Evolutionary conservation across 495 filamentous ascomycete species (phyloP), one percentile per base, ranked within the genome.

Genomic region (Talaromyces ruber): DNA sequence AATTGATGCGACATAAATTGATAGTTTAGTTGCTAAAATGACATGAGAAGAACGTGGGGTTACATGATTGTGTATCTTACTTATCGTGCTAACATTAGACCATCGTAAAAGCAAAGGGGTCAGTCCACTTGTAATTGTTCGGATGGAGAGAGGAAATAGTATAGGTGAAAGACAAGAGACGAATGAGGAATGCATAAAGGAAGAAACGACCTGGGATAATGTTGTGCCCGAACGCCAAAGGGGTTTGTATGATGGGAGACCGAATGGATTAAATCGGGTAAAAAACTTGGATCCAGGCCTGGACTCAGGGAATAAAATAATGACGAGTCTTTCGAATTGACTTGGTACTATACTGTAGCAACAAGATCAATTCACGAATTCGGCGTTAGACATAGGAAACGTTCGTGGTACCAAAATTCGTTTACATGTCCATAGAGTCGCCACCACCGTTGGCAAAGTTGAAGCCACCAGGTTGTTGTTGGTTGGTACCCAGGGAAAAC

Each of bases 361-460:
- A 57, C 54, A 57, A 34, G 12, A 16, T 54, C 51, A 47, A 37
- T 37, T 3, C 8, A 37, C 34, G 45, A 24, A 53, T 53, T 24
- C 25, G 50, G 11, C 9, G 24, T 24, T 26, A 24, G 50, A 53
- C 22, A 53, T 47, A 39, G 34, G 34, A 39, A 39, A 39, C 34
- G 34, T 47, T 54, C 51, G 22, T 26, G 26, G n/a, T 12, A 26
- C 22, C 51, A 54, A 54, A 54, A 28, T 54, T 16, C 14, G 16
- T 81, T 86, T 90, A 98, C 94, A 99, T 99, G 69, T 99, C 95
- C 95, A 99, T 99, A 30, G 89, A 90, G 73, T 97, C 94, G 67
- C 72, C 75, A 58, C 82, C 81, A 59, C 90, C 93, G 75, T 95
- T 96, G 63, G 90, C 90, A 69, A 88, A 98, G 82, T 88, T 97